Percentiles rank a stretch among this genome's conserved stretches.
Conservation (phyloP, 176 grass and related monocot species). For the Phyllostachys edulis region DNA sequence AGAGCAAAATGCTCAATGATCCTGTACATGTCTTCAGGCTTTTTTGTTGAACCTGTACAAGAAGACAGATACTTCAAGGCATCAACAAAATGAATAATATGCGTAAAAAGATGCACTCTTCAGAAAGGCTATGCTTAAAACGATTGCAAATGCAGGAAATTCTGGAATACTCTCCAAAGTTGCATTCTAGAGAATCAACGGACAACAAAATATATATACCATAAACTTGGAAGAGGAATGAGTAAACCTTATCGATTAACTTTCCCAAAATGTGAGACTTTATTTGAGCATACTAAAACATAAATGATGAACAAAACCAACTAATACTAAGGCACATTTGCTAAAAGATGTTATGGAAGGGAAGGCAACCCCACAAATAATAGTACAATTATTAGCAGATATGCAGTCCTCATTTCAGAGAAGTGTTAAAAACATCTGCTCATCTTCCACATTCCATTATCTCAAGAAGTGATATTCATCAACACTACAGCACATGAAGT, state of each 20-base stretch:
- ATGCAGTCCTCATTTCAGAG: not conserved
- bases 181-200: not conserved
- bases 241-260: not conserved
- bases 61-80: not conserved
- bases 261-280: not conserved
- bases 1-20: slow-evolving; percentile 99
- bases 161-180: not conserved
- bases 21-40: slow-evolving; percentile 95
- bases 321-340: not conserved
- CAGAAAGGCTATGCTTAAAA: not conserved
- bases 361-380: not conserved
- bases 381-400: not conserved
- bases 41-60: slow-evolving; percentile 81
- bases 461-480: not conserved
- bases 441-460: not conserved
- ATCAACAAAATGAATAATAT: not conserved
- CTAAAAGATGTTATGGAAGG: not conserved
- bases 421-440: not conserved
- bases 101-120: not conserved
- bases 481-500: not conserved
- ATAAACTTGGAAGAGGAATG: not conserved
- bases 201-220: not conserved
- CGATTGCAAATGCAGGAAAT: not conserved
- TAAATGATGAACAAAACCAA: not conserved
- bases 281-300: not conserved